These are phyloP conservation scores for Yamadazyma akitaensis DNA, from an alignment of 805 yeast genomes.

Conservation along the genomic window DNA sequence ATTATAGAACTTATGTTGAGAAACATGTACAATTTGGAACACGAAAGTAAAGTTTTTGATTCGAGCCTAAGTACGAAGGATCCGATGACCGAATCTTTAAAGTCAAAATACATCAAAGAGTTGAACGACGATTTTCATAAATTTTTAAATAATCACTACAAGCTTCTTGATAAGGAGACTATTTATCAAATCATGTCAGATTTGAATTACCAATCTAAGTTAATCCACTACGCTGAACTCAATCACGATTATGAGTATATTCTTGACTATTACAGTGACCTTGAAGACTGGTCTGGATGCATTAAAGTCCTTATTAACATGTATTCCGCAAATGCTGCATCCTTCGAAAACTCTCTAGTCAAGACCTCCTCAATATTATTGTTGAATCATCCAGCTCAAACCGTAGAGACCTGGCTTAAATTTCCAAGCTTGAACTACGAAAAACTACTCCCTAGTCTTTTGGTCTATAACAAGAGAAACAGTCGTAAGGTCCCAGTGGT, in stretches of 20 bases:
- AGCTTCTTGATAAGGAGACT: constrained; percentile 59
- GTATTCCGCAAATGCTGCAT: constrained; percentile 26
- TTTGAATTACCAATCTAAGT: constrained; percentile 61
- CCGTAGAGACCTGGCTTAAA: constrained; percentile 78
- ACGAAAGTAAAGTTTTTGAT: constrained; percentile 13
- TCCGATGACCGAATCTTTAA: neutral
- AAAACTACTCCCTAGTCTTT: constrained; percentile 69
- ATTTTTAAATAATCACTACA: constrained; percentile 50
- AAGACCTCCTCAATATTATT: constrained; percentile 67
- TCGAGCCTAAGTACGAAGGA: neutral
- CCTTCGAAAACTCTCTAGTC: constrained; percentile 45
- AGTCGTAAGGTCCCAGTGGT: constrained; percentile 31
- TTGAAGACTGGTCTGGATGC: constrained; percentile 73
- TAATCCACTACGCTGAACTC: constrained; percentile 64
- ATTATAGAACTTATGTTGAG: constrained; percentile 57
- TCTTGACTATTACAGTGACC: constrained; percentile 62
- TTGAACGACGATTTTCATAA: constrained; percentile 28
- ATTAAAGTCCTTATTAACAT: constrained; percentile 52
- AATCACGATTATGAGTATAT: constrained; percentile 69
- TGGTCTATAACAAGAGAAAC: constrained; percentile 57
- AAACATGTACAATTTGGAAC: constrained; percentile 41
- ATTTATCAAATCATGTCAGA: constrained; percentile 67
- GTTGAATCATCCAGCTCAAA: constrained; percentile 61
- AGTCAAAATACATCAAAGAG: constrained; percentile 6
- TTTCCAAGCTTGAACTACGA: constrained; percentile 52